These are phyloP conservation scores for Rhododendron ovatum DNA, from an alignment of 148 eudicot genomes.

Conservation along the genomic window DNA sequence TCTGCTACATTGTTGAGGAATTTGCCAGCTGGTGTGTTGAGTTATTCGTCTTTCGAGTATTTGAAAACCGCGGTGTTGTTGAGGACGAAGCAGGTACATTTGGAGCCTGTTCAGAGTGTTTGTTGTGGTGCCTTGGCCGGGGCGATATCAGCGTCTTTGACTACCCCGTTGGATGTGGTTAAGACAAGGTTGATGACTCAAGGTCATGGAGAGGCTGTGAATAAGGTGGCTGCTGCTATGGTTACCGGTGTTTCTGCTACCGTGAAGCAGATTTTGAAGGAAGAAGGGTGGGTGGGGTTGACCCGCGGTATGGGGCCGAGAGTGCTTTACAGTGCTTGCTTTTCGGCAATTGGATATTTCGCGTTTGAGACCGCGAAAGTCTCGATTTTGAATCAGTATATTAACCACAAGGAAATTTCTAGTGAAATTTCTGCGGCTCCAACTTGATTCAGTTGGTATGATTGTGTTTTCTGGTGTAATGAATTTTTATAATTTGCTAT, in stretches of 20 bases:
- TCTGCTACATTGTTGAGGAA: constrained; percentile 87
- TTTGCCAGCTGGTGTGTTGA: constrained; percentile 89
- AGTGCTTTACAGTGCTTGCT: constrained; percentile 86
- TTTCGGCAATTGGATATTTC: constrained; percentile 87
- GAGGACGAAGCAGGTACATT: constrained; percentile 26
- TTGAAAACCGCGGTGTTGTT: constrained; percentile 70
- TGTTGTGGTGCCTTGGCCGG: constrained; percentile 92
- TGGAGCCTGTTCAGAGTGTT: constrained; percentile 79
- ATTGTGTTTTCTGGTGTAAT: background rate
- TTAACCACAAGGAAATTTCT: constrained; percentile 47
- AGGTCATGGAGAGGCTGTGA: constrained; percentile 40
- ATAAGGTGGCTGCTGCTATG: constrained; percentile 44
- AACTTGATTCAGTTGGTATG: constrained; percentile 9
- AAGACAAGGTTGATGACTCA: constrained; percentile 96
- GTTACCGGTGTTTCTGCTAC: constrained; percentile 48
- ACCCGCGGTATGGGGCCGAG: constrained; percentile 94
- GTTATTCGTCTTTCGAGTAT: constrained; percentile 91
- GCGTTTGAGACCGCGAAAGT: constrained; percentile 90
- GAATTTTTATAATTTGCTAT: background rate
- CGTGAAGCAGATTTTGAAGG: constrained; percentile 66
- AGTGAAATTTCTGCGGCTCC: constrained; percentile 16
- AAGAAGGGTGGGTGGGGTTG: constrained; percentile 86
- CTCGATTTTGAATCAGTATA: constrained; percentile 64
- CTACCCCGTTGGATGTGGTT: constrained; percentile 88
- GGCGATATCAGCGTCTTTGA: constrained; percentile 76